Base-by-base conservation (phyloP, 1,284 basidiomycete genomes). In the Leccinum fallax region DNA sequence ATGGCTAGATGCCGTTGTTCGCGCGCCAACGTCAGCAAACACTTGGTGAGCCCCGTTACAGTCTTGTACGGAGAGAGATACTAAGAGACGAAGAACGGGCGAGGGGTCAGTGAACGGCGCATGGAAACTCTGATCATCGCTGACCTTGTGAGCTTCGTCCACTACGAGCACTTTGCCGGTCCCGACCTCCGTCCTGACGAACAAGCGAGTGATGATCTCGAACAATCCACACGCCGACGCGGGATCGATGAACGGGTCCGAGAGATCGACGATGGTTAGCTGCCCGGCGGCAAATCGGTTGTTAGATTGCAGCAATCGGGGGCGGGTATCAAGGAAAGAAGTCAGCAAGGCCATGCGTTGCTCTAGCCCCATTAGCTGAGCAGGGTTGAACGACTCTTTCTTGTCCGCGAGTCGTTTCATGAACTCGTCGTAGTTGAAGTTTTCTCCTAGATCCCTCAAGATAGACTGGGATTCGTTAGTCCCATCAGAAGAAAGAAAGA, bases 121-220 rank as follows among this genome's bases (percentile, higher is more conserved):
- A 11, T 38, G n/a, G 5, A 13, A 24, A 46, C 52, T 4, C 46
- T 36, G 26, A n/a, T 10, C 55, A n/a, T 13, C 4, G 38, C 78
- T 54, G 60, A 87, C 89, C 71, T 91, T 91, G 66, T 91, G 89
- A 0, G 89, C 89, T 64, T 91, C 90, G 56, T 91, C 89, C 0
- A 92, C 85, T 0, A 92, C 80, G 2, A 91, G 78, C 0, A 90
- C 84, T 64, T 91, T 91, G 2, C 89, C 90, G 0, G 85, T 85
- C 2, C 74, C 78, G 1, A 89, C 79, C 11, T 85, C 77, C 0
- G 85, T 80, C 19, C 88, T 79, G n/a, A 89, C 81, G 66, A 90
- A 92, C 1, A 89, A 67, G 28, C 89, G 79, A 0, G 83, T 79
- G 0, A 89, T 73, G 13, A 91, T 89, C 63, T 92, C 88, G 62